Conservation (phyloP, 352 stramenopile species). For the Globisporangium radiosum region DNA sequence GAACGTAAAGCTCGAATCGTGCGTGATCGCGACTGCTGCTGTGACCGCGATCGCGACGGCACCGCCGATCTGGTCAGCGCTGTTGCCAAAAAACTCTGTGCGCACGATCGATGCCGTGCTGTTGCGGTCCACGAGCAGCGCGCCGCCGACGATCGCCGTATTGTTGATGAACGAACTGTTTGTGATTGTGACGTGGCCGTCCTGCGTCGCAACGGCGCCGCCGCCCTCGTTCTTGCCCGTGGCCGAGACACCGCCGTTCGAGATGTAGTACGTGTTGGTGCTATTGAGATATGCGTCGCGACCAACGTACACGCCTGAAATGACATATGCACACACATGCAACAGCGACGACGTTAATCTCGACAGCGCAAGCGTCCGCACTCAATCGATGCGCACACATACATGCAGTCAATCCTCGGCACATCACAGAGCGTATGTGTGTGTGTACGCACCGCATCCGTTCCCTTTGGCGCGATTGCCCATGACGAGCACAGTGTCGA, state of each 20-base stretch:
- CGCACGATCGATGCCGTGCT: constrained; percentile 15
- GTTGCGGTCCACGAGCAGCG: constrained; percentile 31
- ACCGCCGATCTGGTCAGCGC: constrained; percentile 36
- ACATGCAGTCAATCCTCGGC: too few species aligned
- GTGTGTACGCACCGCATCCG: constrained; percentile 30
- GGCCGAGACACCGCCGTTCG: constrained; percentile 34
- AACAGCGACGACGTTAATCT: neutral
- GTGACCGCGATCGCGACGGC: constrained; percentile 24
- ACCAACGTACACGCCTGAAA: constrained; percentile 40
- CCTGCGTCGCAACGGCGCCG: constrained; percentile 35
- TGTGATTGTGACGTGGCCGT: constrained; percentile 27
- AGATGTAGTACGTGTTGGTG: constrained; percentile 18
- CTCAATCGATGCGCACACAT: too few species aligned
- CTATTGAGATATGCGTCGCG: constrained; percentile 27
- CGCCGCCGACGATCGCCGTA: constrained; percentile 39
- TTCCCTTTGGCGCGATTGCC: constrained; percentile 36
- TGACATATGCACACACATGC: neutral
- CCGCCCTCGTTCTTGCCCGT: constrained; percentile 57
- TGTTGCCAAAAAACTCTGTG: constrained; percentile 35
- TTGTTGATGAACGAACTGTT: constrained; percentile 34
- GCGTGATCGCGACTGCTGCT: constrained; percentile 12
- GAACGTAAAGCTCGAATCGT: constrained; percentile 17
- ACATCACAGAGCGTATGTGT: neutral
- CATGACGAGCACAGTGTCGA: constrained; percentile 22
- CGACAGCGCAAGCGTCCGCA: neutral